Conservation (phyloP, 345 rosid genomes). For the Sisymbrium irio region DNA sequence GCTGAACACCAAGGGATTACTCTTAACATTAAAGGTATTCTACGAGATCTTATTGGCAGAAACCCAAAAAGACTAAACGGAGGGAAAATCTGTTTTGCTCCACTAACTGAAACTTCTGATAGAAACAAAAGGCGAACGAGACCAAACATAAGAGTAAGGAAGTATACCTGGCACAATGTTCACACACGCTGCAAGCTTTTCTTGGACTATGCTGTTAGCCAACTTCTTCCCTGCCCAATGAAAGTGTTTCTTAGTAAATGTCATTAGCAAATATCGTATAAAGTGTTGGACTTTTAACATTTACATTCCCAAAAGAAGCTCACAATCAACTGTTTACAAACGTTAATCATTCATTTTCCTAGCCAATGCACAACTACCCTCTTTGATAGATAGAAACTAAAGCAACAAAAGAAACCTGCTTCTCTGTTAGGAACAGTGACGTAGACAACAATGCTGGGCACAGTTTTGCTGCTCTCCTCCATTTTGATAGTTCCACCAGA, state of each 20-base stretch:
- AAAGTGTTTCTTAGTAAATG: not conserved
- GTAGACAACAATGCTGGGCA: conserved; percentile 79
- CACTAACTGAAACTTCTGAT: not conserved
- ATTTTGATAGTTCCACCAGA: conserved; percentile 42
- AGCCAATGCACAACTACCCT: not conserved
- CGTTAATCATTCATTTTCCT: not conserved
- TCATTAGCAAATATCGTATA: not conserved
- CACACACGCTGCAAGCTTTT: conserved; percentile 91
- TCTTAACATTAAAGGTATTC: not conserved
- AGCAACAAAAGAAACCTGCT: conserved; percentile 48
- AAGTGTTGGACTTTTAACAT: not conserved
- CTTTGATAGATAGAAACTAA: not conserved
- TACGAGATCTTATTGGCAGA: not conserved
- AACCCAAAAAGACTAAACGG: not conserved
- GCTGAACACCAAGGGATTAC: not conserved
- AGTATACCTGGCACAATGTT: conserved; percentile 82
- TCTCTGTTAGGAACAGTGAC: conserved; percentile 90
- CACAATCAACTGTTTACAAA: too few species aligned
- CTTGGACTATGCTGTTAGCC: conserved; percentile 78
- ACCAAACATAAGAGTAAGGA: conserved; percentile 7
- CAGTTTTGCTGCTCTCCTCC: conserved; percentile 60
- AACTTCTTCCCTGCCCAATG: conserved; percentile 69
- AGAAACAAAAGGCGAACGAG: not conserved
- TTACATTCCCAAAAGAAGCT: not conserved
- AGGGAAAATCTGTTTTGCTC: not conserved